These are phyloP conservation scores for Takakia lepidozioides DNA, from an alignment of 225 moss, liverwort and hornwort genomes.

Conservation along the genomic window DNA sequence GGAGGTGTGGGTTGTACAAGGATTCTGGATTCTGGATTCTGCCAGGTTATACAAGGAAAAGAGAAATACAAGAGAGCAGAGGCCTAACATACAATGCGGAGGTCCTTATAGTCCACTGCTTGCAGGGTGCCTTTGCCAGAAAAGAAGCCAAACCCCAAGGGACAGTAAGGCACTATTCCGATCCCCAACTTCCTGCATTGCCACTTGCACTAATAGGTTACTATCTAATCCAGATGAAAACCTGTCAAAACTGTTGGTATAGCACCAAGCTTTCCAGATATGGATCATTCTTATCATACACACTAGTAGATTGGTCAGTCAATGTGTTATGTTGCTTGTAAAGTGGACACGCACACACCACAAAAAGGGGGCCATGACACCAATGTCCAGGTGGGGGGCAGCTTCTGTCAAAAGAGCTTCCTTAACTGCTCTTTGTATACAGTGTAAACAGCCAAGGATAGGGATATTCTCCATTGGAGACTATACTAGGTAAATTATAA, in stretches of 20 bases:
- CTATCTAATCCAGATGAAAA: slow-evolving; percentile 17
- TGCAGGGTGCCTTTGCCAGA: slow-evolving; percentile 32
- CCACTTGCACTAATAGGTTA: slow-evolving; percentile 4
- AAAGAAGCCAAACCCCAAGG: slow-evolving; percentile 22
- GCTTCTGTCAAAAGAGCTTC: no score
- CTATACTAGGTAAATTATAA: no score
- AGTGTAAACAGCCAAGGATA: no score
- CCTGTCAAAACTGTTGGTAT: not conserved
- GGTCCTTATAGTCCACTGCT: slow-evolving; percentile 23
- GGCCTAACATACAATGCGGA: slow-evolving; percentile 16
- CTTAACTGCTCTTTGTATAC: no score
- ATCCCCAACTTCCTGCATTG: slow-evolving; percentile 30
- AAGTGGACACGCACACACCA: not conserved
- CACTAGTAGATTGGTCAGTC: no score
- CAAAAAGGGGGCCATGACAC: no score
- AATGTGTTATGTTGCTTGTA: not conserved
- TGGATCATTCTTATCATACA: no score
- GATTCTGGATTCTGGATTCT: not conserved
- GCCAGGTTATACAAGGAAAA: slow-evolving; percentile 1
- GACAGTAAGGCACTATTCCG: slow-evolving; percentile 18
- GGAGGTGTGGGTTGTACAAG: not conserved
- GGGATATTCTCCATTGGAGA: no score
- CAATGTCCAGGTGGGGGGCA: no score
- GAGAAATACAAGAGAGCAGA: slow-evolving; percentile 10
- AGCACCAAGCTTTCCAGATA: not conserved